phyloP scores from a whole-genome alignment of 257 asterid species.

The Fraxinus anomala region DNA sequence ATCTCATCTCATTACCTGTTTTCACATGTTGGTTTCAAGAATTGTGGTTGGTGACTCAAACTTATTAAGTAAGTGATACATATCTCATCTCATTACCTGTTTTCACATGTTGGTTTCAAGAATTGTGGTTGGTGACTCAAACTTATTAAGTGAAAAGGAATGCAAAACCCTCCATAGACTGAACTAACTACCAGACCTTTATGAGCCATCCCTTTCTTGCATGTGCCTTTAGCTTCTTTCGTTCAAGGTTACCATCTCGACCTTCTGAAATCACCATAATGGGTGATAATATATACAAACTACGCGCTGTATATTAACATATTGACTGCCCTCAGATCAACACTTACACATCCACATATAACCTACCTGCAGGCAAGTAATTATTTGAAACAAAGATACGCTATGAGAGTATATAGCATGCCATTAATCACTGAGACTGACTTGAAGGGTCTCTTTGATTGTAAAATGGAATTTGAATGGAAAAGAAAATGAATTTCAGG shows the following conservation, averaged over 20 bases:
- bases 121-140: background rate
- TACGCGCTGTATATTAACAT: no score
- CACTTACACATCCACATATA: no score
- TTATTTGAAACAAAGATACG: no score
- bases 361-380: no score
- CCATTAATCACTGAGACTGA: no score
- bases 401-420: no score
- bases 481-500: no score
- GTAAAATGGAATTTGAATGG: no score
- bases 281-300: background rate
- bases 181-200: constrained; percentile 17
- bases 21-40: background rate
- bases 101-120: background rate
- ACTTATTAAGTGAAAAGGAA: background rate
- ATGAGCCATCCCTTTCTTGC: constrained; percentile 44
- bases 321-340: no score
- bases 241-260: constrained; percentile 21
- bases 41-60: background rate
- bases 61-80: background rate
- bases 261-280: background rate
- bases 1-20: background rate
- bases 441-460: no score
- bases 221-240: constrained; percentile 45
- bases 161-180: background rate
- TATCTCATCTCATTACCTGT: background rate